These are phyloP conservation scores for Boletus coccyginus DNA, from an alignment of 768 basidiomycete genomes.

Conservation along the genomic window DNA sequence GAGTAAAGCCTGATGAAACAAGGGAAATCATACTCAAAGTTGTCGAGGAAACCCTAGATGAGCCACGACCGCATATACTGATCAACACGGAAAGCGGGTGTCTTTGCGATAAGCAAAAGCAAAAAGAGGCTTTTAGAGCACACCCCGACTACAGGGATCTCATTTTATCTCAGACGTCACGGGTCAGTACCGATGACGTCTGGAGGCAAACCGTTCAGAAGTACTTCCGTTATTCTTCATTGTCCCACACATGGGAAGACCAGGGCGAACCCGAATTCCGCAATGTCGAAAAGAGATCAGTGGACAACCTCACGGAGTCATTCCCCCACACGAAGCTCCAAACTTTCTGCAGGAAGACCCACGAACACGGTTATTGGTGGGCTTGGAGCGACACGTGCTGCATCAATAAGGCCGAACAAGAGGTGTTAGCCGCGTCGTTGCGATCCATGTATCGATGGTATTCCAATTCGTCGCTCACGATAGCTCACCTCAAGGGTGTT, in stretches of 20 bases:
- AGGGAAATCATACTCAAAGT: background rate
- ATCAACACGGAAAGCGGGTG: conserved; percentile 14
- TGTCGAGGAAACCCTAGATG: background rate
- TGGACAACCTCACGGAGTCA: conserved; percentile 2
- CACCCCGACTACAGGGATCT: conserved; percentile 13
- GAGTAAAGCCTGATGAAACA: conserved; percentile 1
- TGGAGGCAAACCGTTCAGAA: background rate
- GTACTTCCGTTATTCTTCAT: conserved; percentile 17
- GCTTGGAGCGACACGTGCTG: conserved; percentile 28
- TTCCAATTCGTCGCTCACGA: conserved; percentile 19
- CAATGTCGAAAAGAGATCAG: background rate
- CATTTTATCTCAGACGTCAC: conserved; percentile 3
- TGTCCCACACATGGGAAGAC: conserved; percentile 24
- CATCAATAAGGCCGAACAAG: conserved; percentile 21
- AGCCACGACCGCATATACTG: conserved; percentile 8
- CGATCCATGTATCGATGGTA: conserved; percentile 30
- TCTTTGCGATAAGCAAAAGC: conserved; percentile 13
- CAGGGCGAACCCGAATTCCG: conserved; percentile 4
- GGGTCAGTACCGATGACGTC: background rate
- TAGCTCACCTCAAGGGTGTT: conserved; percentile 22
- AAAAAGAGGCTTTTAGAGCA: conserved; percentile 7
- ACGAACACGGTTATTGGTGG: conserved; percentile 13
- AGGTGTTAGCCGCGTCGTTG: conserved; percentile 15
- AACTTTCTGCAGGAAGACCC: conserved; percentile 10
- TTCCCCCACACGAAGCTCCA: conserved; percentile 5